Evolutionary conservation across 768 basidiomycete genomes (phyloP).

Genomic region (Collybia sp.): DNA sequence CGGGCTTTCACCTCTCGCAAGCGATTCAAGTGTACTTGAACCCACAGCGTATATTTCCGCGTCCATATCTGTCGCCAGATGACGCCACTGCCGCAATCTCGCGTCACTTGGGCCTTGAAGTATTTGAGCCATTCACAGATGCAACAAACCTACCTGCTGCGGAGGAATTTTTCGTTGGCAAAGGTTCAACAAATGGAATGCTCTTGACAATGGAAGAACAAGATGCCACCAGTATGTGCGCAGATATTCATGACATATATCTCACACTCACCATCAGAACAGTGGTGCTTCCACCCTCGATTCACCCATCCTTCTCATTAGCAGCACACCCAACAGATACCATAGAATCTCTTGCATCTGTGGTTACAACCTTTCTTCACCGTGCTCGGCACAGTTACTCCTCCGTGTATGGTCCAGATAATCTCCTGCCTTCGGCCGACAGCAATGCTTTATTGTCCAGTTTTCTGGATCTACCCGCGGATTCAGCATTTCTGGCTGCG

Average conservation of each 20-base stretch:
- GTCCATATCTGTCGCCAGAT: constrained; percentile 38
- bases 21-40: constrained; percentile 61
- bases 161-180: constrained; percentile 51
- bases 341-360: constrained; percentile 38
- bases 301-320: constrained; percentile 45
- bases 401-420: constrained; percentile 38
- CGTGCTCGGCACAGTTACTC: constrained; percentile 57
- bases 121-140: constrained; percentile 46
- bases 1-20: constrained; percentile 30
- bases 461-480: constrained; percentile 49
- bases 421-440: constrained; percentile 20
- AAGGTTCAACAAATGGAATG: constrained; percentile 45
- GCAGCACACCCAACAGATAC: constrained; percentile 19
- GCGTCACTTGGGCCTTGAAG: constrained; percentile 69
- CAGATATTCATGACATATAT: neutral
- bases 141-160: constrained; percentile 22
- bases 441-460: constrained; percentile 35
- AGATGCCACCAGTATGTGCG: constrained; percentile 47
- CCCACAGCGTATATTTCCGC: constrained; percentile 33
- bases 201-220: constrained; percentile 53
- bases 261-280: constrained; percentile 5
- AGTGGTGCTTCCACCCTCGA: constrained; percentile 51
- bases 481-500: constrained; percentile 56
- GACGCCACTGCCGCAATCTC: constrained; percentile 59
- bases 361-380: constrained; percentile 53